Base-by-base conservation (phyloP, 2,329 filamentous ascomycete genomes). In the Colletotrichum somersetense region DNA sequence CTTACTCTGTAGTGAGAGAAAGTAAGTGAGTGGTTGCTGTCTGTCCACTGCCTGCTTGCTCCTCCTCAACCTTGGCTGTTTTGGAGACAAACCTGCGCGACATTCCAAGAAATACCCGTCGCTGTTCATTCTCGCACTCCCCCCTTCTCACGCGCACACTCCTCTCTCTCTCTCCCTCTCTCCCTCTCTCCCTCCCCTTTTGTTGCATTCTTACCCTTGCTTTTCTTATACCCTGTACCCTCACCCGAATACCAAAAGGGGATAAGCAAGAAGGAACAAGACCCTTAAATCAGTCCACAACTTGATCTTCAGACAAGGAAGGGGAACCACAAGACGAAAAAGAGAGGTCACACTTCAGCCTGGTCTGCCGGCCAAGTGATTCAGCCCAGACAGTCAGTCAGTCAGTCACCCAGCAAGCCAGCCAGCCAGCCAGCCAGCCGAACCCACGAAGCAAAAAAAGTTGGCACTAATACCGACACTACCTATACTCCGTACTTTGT, bases 371-470 rank as follows among this genome's bases (percentile, higher is more conserved):
- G 65, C 55, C 46, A 48, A 72, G 66, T 70, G 70, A 42, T 53
- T 70, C 69, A 68, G 69, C 58, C 65, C 53, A 72, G 61, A 46
- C 56, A 56, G 59, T 57, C 66, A 64, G 38, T 44, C 52, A 33
- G 26, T 16, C 56, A 50, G 53, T 62, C 66, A 64, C 42, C 66
- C 30, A 53, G 50, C 40, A 14, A 14, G 35, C 23, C 16, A 18
- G 18, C 42, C 40, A 50, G 58, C 42, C 40, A 50, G 58, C 35
- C 14, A 65, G 57, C 66, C 46, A 46, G 23, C 46, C 66, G 59
- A 64, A 44, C 66, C 66, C 66, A 65, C 70, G 70, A 70, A 66
- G 56, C 66, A 55, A 30, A 30, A 55, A 72, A 55, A 63, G 53
- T 30, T 38, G 66, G 59, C 69, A 64, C 66, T 59, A 65, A 2